These are phyloP conservation scores for Carex pumila DNA, from an alignment of 176 grass and related monocot species.

Conservation along the genomic window DNA sequence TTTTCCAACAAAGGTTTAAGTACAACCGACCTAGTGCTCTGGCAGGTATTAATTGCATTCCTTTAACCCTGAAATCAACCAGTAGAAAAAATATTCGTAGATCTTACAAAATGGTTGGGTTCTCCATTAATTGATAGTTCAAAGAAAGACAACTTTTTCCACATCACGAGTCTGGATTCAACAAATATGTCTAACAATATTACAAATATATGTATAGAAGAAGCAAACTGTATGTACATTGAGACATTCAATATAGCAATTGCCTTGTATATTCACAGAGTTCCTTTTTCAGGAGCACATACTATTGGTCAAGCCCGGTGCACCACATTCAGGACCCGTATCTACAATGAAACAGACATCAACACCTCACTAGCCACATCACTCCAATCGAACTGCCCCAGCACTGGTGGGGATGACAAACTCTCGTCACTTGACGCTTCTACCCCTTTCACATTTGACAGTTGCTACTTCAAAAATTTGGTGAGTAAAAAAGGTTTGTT, in stretches of 20 bases:
- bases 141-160: background rate
- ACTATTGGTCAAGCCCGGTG: constrained; percentile 61
- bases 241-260: background rate
- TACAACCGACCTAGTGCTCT: constrained; percentile 26
- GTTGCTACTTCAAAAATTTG: constrained; percentile 72
- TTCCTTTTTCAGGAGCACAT: constrained; percentile 46
- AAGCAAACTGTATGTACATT: background rate
- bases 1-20: constrained; percentile 34
- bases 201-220: background rate
- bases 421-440: constrained; percentile 52
- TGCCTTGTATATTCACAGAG: background rate
- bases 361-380: constrained; percentile 28
- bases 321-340: constrained; percentile 41
- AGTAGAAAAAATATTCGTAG: background rate
- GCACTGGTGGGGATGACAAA: constrained; percentile 28
- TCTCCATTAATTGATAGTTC: background rate
- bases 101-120: background rate
- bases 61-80: background rate
- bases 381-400: constrained; percentile 36
- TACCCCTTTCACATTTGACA: constrained; percentile 67
- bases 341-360: constrained; percentile 70
- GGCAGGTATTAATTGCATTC: constrained; percentile 21
- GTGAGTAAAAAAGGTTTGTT: constrained; percentile 52
- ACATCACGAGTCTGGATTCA: background rate
- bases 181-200: background rate